Evolutionary conservation across 306 rosid species (phyloP).

Genomic region (Cyclanthera cordifolia): DNA sequence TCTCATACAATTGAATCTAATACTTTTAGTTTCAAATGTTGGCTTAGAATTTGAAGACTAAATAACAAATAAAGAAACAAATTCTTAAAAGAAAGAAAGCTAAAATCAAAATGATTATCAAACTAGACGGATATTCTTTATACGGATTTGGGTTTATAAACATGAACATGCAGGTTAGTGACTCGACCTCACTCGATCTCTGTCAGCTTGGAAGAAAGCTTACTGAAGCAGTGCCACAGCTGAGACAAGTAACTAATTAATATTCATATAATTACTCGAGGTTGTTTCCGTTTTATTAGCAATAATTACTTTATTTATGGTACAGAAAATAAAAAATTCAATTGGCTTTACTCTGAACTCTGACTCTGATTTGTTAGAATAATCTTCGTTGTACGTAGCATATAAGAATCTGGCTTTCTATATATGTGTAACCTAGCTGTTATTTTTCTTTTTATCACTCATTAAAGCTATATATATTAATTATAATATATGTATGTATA

Average conservation of each 20-base stretch:
- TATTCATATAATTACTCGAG: not conserved
- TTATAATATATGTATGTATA: not conserved
- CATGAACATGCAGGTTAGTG: conserved; percentile 25
- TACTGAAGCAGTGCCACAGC: conserved; percentile 20
- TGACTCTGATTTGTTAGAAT: not conserved
- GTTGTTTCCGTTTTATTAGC: not conserved
- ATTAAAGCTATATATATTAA: not conserved
- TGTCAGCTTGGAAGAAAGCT: conserved; percentile 29
- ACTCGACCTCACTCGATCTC: conserved; percentile 21
- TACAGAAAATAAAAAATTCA: not conserved
- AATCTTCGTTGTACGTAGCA: not conserved
- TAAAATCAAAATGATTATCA: not conserved
- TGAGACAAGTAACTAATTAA: conserved; percentile 10
- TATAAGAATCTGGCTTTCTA: conserved; percentile 7
- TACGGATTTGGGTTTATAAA: not conserved
- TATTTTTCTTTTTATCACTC: not conserved
- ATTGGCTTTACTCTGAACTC: not conserved
- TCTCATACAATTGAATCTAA: no score
- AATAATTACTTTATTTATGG: not conserved
- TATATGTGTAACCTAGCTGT: not conserved
- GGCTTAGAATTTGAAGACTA: not conserved
- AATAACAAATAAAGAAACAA: not conserved
- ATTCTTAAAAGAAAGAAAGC: not conserved
- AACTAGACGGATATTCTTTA: not conserved
- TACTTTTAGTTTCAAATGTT: not conserved